Evolutionary conservation across 257 asterid genomes (phyloP), one percentile per base, ranked within the genome.

Genomic region (Craterostigma plantagineum): DNA sequence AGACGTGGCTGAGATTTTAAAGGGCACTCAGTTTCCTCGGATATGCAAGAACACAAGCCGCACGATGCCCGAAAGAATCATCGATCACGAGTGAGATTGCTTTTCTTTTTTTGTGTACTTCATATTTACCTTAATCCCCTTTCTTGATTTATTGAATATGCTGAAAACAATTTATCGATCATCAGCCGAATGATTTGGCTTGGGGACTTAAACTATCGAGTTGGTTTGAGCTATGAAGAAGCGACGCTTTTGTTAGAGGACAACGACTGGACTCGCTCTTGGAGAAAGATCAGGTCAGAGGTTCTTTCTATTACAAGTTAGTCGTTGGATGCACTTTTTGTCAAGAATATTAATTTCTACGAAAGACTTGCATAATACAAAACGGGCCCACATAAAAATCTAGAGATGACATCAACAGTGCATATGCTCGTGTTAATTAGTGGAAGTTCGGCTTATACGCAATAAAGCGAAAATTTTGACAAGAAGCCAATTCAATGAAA

Each of bases 121-220:
- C 8, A 1, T 2, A 36, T 10, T 12, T 2, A 36, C 12, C 40
- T 9, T 1, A 36, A 9, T 36, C 8, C 3, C 3, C 4, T 10
- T 16, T 15, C 11, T 36, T 7, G 7, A 37, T 42, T 23, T 23
- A 23, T 23, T 23, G 45, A 10, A 41, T n/a, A 10, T 41, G 1
- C 3, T 15, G 48, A 43, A 7, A 8, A 16, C 23, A 9, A 10
- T 10, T n/a, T n/a, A n/a, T n/a, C n/a, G 3, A 8, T 0, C 58
- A 65, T 33, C 82, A 82, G 97, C 67, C 95, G 95, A 8, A 46
- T 60, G 58, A 78, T 87, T 12, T 87, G 97, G 97, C 63, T 87
- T 11, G 97, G 97, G 27, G 97, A 87, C 68, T 68, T 87, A 78
- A 87, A 82, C 37, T 87, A 87, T 52, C 66, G 97, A 43, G 81